Percentiles rank a stretch among this genome's conserved stretches.
Conservation (phyloP, 2,329 filamentous ascomycete genomes). For the Microdochium paspali region DNA sequence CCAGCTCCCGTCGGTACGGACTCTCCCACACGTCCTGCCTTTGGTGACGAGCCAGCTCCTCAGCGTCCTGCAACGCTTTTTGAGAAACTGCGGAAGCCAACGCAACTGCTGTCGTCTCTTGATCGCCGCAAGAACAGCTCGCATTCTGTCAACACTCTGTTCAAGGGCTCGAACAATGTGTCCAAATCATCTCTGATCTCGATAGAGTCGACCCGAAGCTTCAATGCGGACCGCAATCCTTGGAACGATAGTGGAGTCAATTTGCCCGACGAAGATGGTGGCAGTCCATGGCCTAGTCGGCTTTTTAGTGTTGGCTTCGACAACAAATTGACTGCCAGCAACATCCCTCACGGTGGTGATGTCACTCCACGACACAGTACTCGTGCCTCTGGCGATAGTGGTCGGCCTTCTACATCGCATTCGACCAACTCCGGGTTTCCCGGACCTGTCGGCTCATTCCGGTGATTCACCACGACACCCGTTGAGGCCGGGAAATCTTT, state of each 20-base stretch:
- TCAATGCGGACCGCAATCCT: conserved; percentile 84
- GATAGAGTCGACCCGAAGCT: conserved; percentile 88
- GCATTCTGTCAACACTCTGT: conserved; percentile 76
- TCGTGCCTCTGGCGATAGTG: conserved; percentile 81
- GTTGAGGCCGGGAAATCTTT: no score
- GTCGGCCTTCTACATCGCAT: conserved; percentile 88
- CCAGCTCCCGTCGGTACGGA: conserved; percentile 73
- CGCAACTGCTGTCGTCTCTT: conserved; percentile 68
- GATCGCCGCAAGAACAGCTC: conserved; percentile 91
- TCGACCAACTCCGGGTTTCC: conserved; percentile 95
- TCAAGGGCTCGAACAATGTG: conserved; percentile 84
- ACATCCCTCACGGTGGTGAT: conserved; percentile 65
- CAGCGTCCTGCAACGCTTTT: conserved; percentile 76
- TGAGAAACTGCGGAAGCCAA: conserved; percentile 92
- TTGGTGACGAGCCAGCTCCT: conserved; percentile 69
- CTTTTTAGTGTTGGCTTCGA: conserved; percentile 57
- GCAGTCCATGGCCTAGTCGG: conserved; percentile 50
- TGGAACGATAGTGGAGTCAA: conserved; percentile 99
- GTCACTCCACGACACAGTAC: conserved; percentile 74
- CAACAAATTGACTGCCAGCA: conserved; percentile 47
- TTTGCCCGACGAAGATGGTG: conserved; percentile 70
- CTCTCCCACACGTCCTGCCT: conserved; percentile 78
- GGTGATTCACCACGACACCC: no score
- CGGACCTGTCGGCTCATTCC: conserved; percentile 82
- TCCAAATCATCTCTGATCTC: conserved; percentile 95